Base-by-base conservation (phyloP, 2,329 filamentous ascomycete genomes). In the Didymella lethalis region DNA sequence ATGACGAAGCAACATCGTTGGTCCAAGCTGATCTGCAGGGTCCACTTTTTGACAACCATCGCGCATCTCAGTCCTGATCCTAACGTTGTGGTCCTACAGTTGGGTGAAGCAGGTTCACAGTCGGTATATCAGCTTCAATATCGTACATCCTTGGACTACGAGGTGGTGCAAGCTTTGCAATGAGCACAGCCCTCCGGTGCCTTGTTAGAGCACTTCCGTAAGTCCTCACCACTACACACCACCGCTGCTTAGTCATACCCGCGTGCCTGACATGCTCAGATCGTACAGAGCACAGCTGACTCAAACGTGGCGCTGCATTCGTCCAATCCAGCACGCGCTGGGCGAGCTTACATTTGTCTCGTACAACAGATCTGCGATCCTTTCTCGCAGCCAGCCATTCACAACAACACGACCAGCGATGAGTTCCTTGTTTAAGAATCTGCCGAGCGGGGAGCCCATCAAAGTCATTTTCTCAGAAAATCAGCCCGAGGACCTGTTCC, bases 401-500 rank as follows among this genome's bases (percentile, higher is more conserved):
- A 23, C 51, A 48, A 56, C 34, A 28, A 41, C 55, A 23, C 44
- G 14, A 12, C 16, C 54, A 47, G 20, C 26, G 23, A 54, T 59
- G 50, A 28, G 20, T 14, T 14, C 23, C 36, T 23, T 20, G 28
- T 45, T 3, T 3, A 16, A 23, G 41, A 44, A 26, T 7, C 41
- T 41, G 11, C 38, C 41, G 2, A 44, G 12, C 4, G 41, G 41
- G 6, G 41, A 44, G 12, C 4, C 1, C 3, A 49, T 48, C 54
- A 63, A 40, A 67, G 23, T 71, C 50, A 66, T 67, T 64, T 75
- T 72, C 61, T 67, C 73, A 31, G 62, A 58, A 50, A 57, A 65
- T 57, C 72, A 74, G 48, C 70, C 74, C 8, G 23, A 62, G 14
- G 66, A 74, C 20, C 56, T 77, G 31, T 64, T 68, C 25, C 36